Percentiles rank a stretch among this genome's conserved stretches.
Evolutionary conservation across 2,329 filamentous ascomycete species (phyloP).

Genomic region (Parafenestella ontariensis): DNA sequence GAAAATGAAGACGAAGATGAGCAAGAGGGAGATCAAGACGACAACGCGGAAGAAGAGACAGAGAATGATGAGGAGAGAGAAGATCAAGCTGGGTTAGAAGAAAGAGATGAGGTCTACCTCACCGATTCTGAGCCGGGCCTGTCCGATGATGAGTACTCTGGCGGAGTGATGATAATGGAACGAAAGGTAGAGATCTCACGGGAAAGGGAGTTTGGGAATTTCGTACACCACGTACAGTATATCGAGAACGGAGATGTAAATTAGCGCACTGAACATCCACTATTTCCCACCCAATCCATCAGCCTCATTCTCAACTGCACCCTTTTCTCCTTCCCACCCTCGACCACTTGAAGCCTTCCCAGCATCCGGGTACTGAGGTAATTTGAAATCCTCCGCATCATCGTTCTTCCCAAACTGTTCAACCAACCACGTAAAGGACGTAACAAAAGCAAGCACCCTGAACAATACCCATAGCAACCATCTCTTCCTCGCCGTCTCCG

Average conservation of each 20-base stretch:
- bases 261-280: neutral
- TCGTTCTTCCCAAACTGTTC: constrained; percentile 4
- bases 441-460: constrained; percentile 10
- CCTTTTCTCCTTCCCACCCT: neutral
- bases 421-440: constrained; percentile 15
- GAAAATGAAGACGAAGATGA: neutral
- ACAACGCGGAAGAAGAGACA: neutral
- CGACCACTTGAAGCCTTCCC: neutral
- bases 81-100: neutral
- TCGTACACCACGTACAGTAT: too few relatives aligned
- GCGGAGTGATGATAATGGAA: too few relatives aligned
- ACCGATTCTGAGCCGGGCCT: too few relatives aligned
- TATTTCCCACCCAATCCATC: neutral
- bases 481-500: constrained; percentile 24
- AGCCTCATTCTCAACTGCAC: neutral
- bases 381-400: constrained; percentile 20
- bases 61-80: neutral
- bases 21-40: neutral
- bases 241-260: too few relatives aligned
- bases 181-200: too few relatives aligned
- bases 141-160: too few relatives aligned
- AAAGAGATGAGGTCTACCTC: too few relatives aligned
- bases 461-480: constrained; percentile 26
- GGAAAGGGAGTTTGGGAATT: too few relatives aligned
- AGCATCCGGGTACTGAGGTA: constrained; percentile 16